Percentiles rank a stretch among this genome's conserved stretches.
Evolutionary conservation across 163 green algal genomes (phyloP).

Genomic region (Prototheca stagnorum): DNA sequence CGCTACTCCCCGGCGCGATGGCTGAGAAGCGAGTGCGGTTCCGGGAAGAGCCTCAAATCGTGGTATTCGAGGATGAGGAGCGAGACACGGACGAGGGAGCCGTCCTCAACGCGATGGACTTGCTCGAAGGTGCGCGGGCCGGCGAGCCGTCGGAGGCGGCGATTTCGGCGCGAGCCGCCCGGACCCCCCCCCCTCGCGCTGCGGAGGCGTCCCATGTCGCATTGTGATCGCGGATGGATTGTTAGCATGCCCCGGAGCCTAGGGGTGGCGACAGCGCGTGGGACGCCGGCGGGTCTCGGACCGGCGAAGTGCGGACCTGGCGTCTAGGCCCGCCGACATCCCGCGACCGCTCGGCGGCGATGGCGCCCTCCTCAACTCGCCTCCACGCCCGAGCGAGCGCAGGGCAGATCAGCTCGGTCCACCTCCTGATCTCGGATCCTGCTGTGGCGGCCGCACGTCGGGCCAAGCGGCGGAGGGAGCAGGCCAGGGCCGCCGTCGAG

Average conservation of each 20-base stretch:
- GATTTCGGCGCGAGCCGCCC: too few species aligned
- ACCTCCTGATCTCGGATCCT: not conserved
- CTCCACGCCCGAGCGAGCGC: not conserved
- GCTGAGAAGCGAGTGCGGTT: constrained; percentile 8
- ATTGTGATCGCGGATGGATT: not conserved
- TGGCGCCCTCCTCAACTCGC: not conserved
- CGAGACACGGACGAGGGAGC: not conserved
- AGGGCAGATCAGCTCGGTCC: constrained; percentile 5
- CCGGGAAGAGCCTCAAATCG: not conserved
- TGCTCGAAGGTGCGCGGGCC: constrained; percentile 6
- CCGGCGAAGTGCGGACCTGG: too few species aligned
- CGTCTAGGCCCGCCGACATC: too few species aligned
- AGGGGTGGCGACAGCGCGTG: not conserved
- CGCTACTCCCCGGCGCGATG: too few species aligned
- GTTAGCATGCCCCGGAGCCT: not conserved
- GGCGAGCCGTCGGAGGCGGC: too few species aligned
- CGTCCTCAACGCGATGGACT: too few species aligned
- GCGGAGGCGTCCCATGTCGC: too few species aligned
- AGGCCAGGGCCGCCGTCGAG: constrained; percentile 3
- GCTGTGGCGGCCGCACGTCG: not conserved
- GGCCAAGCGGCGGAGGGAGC: not conserved
- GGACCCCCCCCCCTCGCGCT: too few species aligned
- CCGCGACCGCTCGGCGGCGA: too few species aligned
- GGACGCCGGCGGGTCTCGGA: not conserved
- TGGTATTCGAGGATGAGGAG: constrained; percentile 1